Base-by-base conservation (phyloP, 768 basidiomycete species). In the Tylopilus balloui region DNA sequence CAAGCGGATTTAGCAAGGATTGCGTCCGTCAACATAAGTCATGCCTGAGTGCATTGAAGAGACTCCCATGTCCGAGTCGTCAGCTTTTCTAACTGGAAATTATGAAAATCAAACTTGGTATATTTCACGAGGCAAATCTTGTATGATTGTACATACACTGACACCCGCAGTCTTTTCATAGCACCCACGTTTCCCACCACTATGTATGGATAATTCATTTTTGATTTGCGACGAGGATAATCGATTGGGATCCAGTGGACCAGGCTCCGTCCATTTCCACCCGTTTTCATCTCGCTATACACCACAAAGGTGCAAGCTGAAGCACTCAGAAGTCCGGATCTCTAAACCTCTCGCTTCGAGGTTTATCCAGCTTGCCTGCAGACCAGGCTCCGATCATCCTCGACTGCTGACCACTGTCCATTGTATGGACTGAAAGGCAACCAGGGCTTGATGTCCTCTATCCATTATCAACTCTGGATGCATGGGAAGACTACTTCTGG, bases 381-480 rank as follows among this genome's bases (percentile, higher is more conserved):
- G 8, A 19, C 48, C 52, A 24, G 20, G 38, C 51, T 35, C 20
- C 48, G 14, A 28, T 52, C 27, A 25, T 52, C 20, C 42, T 55
- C 9, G 54, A 54, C 45, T 27, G 44, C 17, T 47, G 17, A 2
- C 7, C n/a, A 4, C 19, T 36, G 14, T 52, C 46, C 12, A 8
- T 48, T 14, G 3, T 51, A n/a, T 41, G 24, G 45, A 29, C 25
- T 7, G 21, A 7, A 19, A 40, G 17, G n/a, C 23, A 27, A 24
- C 13, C 43, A 2, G 43, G 32, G 9, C 42, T 25, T 14, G 51
- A 55, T 28, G 13, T 48, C 42, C n/a, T 55, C 23, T 45, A 48
- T 15, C 54, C 47, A 1, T 42, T 55, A 1, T 45, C 43, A 1
- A 53, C 44, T 13, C 47, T 53, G 50, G 46, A 32, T 43, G 19